These are phyloP conservation scores for Cymbopogon citratus DNA, from an alignment of 176 grass and related monocot species.

Conservation along the genomic window DNA sequence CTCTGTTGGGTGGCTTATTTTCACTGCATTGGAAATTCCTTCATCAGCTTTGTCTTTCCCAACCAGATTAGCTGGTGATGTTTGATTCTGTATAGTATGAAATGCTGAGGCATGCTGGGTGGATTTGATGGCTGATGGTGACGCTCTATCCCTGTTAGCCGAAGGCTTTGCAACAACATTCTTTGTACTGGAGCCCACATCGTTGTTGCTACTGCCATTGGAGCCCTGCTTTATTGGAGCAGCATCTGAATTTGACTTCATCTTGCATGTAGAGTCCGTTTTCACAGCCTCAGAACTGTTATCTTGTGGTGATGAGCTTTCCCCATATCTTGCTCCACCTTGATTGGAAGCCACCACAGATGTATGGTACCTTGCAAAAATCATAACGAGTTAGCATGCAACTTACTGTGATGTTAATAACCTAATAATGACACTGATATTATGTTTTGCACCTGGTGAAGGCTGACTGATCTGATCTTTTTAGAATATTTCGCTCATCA, in stretches of 20 bases:
- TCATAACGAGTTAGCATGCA: slow-evolving; percentile 54
- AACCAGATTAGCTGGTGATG: slow-evolving; percentile 11
- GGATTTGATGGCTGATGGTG: slow-evolving; percentile 51
- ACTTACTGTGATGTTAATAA: slow-evolving; percentile 35
- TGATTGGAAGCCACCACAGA: slow-evolving; percentile 63
- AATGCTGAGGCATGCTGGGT: slow-evolving; percentile 68
- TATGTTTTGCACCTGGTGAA: slow-evolving; percentile 91
- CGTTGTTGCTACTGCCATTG: slow-evolving; percentile 76
- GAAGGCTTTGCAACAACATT: slow-evolving; percentile 47
- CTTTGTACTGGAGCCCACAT: slow-evolving; percentile 85
- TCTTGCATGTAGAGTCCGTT: slow-evolving; percentile 56
- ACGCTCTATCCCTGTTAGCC: slow-evolving; percentile 37
- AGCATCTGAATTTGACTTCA: slow-evolving; percentile 51
- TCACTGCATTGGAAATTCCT: slow-evolving; percentile 27
- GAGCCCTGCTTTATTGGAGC: slow-evolving; percentile 70
- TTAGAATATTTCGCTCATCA: slow-evolving; percentile 61
- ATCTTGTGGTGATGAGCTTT: slow-evolving; percentile 71
- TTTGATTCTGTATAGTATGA: slow-evolving; percentile 52
- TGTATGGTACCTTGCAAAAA: slow-evolving; percentile 86
- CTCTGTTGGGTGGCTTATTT: slow-evolving; percentile 34
- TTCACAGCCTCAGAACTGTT: slow-evolving; percentile 78
- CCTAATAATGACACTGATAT: slow-evolving; percentile 51
- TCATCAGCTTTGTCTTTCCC: slow-evolving; percentile 50
- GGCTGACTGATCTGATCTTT: slow-evolving; percentile 68
- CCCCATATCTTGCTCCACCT: slow-evolving; percentile 35